Base-by-base conservation (phyloP, 139 green algal genomes). In the Asterochloris sp. region DNA sequence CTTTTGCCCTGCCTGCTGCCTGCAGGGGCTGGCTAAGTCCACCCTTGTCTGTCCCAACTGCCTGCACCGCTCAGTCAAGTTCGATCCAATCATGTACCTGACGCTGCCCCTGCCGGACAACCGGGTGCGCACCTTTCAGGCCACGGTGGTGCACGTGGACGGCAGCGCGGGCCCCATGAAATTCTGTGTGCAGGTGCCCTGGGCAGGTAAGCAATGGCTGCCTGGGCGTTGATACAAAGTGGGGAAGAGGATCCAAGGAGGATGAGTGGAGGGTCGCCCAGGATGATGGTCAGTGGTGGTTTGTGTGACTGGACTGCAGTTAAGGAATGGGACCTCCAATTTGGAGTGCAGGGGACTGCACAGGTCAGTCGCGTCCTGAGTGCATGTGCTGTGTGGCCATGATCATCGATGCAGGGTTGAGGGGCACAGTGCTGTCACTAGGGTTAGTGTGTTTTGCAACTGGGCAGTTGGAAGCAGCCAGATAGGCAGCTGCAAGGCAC, bases 31-130 rank as follows among this genome's bases (percentile, higher is more conserved):
- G 86, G 96, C 94, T 89, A 97, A 97, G 86, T 96, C 91, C 47
- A 95, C 89, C 0, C 87, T 99, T 26, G 90, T 93, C 68, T 99
- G 96, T 83, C 96, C 96, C 10, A 67, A 89, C 6, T 99, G 96
- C 88, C 47, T 78, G 74, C 88, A 92, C 83, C 85, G 82, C 62
- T 93, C 85, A 14, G 85, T 94, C 74, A 98, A 97, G 82, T 98
- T 98, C 82, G 96, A 99, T 88, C 95, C 96, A 1, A 97, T 98
- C 89, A 98, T 98, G 94, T 98, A 98, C 86, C 87, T 99, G 26
- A 95, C 95, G 0, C 91, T 99, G 84, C 95, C 94, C 4, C 89
- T 99, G 82, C 96, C 96, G 17, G 66, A 76, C 61, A 79, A 87
- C 62, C 86, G 85, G 81, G 87, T 76, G 26, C 80, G 86, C 26